Evolutionary conservation across 768 basidiomycete species (phyloP).

Genomic region (Wakefieldia striispora): DNA sequence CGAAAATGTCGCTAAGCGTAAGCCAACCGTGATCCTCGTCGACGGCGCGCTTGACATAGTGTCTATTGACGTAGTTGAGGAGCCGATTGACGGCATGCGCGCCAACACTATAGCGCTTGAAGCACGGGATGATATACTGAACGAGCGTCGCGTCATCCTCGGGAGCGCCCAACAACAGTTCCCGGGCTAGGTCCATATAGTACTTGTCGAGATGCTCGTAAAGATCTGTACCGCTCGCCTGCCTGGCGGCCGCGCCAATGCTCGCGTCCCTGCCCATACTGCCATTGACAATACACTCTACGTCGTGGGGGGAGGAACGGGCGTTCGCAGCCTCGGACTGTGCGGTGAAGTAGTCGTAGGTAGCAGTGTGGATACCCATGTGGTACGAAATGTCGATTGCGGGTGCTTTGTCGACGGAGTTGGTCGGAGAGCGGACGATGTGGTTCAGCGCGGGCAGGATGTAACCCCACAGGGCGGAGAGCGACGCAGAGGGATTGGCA

Average conservation of each 20-base stretch:
- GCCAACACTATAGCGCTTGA: slow-evolving; percentile 67
- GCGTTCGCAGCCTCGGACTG: slow-evolving; percentile 48
- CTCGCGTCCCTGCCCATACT: slow-evolving; percentile 27
- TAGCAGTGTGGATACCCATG: slow-evolving; percentile 77
- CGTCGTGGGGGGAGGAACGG: slow-evolving; percentile 9
- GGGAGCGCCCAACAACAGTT: slow-evolving; percentile 61
- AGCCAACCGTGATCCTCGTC: slow-evolving; percentile 83
- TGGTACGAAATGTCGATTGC: slow-evolving; percentile 70
- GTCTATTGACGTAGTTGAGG: slow-evolving; percentile 68
- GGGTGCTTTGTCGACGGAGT: slow-evolving; percentile 59
- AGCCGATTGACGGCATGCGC: slow-evolving; percentile 68
- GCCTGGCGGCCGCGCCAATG: slow-evolving; percentile 5
- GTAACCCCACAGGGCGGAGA: slow-evolving; percentile 73
- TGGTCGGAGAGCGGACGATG: slow-evolving; percentile 68
- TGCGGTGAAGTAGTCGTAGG: slow-evolving; percentile 76
- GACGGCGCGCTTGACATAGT: slow-evolving; percentile 72
- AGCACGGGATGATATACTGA: slow-evolving; percentile 68
- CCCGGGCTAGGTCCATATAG: slow-evolving; percentile 58
- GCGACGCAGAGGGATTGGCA: slow-evolving; percentile 71
- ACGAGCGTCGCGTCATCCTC: slow-evolving; percentile 65
- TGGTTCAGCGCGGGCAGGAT: slow-evolving; percentile 73
- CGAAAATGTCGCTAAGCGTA: slow-evolving; percentile 60
- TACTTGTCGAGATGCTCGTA: slow-evolving; percentile 75
- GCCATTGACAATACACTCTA: not conserved
- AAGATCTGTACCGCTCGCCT: slow-evolving; percentile 59